phyloP scores from a whole-genome alignment of 495 filamentous ascomycete genomes.

The Aspergillus bridgeri region DNA sequence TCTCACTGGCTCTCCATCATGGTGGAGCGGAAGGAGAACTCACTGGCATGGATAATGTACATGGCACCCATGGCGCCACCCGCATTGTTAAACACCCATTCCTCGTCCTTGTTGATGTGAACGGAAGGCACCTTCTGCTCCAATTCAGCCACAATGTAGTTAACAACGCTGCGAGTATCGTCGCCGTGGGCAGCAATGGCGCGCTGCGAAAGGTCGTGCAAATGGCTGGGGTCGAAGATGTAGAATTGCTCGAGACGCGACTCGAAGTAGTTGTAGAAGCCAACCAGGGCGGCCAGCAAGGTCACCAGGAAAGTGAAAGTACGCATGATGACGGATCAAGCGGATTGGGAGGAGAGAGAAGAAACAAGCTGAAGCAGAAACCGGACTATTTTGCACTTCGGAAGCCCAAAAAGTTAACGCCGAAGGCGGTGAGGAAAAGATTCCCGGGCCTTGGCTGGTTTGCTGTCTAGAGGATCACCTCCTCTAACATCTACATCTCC shows the following conservation, averaged over 20 bases:
- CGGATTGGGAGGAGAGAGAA: background rate
- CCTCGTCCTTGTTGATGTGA: slow-evolving; percentile 43
- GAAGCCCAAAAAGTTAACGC: background rate
- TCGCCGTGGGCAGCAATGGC: slow-evolving; percentile 66
- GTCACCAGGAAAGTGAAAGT: slow-evolving; percentile 56
- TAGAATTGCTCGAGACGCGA: slow-evolving; percentile 70
- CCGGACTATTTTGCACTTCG: background rate
- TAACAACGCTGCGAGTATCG: slow-evolving; percentile 64
- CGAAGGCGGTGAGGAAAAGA: background rate
- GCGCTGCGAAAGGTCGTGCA: slow-evolving; percentile 64
- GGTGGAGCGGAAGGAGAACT: slow-evolving; percentile 11
- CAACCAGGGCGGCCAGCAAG: slow-evolving; percentile 55
- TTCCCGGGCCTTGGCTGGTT: too few species aligned
- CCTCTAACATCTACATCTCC: too few species aligned
- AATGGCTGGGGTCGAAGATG: slow-evolving; percentile 65
- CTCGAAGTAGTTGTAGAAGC: slow-evolving; percentile 61
- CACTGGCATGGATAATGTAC: slow-evolving; percentile 84
- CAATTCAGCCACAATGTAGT: slow-evolving; percentile 54
- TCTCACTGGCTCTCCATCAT: background rate
- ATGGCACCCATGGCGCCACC: slow-evolving; percentile 86
- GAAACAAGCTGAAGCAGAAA: background rate
- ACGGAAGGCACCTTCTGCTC: slow-evolving; percentile 35
- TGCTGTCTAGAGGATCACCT: too few species aligned
- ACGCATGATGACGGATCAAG: slow-evolving; percentile 21
- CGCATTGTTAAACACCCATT: slow-evolving; percentile 62